Base-by-base conservation (phyloP, 768 basidiomycete genomes). In the Mycena rebaudengoi region DNA sequence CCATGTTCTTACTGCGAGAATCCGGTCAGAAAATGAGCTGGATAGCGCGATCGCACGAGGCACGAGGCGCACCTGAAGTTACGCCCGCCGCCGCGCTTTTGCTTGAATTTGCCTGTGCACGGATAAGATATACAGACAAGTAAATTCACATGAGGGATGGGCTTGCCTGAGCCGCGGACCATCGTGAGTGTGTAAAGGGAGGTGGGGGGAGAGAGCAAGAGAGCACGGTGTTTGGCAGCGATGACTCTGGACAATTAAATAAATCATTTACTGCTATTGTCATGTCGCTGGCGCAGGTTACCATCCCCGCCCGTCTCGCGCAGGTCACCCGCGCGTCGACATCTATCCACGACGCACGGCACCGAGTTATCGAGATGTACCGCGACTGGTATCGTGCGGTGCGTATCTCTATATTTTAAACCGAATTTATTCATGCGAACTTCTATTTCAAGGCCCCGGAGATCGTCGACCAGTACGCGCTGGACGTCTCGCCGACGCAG, bases 341-440 rank as follows among this genome's bases (percentile, higher is more conserved):
- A 21, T 82, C 70, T 62, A 72, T 82, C 7, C 76, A 79, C n/a
- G 88, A 92, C 48, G 89, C 93, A 7, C 87, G 91, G 29, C 78
- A 78, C 21, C 85, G 93, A 32, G 88, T 87, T 11, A 78, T 95
- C 20, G 82, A 90, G 45, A 85, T 98, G 13, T 99, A 99, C 82
- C 84, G 96, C 61, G 90, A 89, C 75, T 99, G 97, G 97, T 91
- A 96, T 74, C 91, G 98, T 65, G 85, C 90, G 45, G 97, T 98
- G 72, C 70, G 94, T 86, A 16, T 13, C 12, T 10, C 32, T 8
- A 11, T 13, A 40, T 28, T 48, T 51, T 18, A 20, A 25, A 52
- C 16, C 29, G 18, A 29, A 29, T 10, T 40, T 33, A 33, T 54
- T 46, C 44, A 61, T 45, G 26, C 51, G 25, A 13, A 51, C 25